Base-by-base conservation (phyloP, 2,329 filamentous ascomycete genomes). In the Penicillium vulpinum region DNA sequence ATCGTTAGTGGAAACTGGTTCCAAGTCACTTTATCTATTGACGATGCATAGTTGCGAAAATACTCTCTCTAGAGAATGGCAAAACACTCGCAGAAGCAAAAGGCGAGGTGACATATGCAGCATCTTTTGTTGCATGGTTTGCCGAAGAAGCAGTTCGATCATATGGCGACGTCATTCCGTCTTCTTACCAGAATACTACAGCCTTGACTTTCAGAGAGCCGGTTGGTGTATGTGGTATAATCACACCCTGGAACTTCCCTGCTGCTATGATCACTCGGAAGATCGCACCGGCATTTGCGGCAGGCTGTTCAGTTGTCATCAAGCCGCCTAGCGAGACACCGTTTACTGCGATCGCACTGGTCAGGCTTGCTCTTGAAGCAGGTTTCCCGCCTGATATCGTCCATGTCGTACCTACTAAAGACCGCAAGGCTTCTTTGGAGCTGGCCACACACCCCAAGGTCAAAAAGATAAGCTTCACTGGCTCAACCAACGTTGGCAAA, bases 221-320 rank as follows among this genome's bases (percentile, higher is more conserved):
- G 0, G 84, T 95, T 15, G 91, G 91, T 56, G 91, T 95, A 9
- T 90, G 88, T 68, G 91, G 88, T 2, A 77, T 94, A 51, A 92
- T 95, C 61, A 93, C 90, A 10, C 91, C 91, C 73, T 94, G 91
- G 91, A 95, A 95, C 76, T 95, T 95, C 69, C 88, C 88, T 16
- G 85, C 86, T 2, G 88, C 88, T 43, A 91, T 91, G 88, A 86
- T 90, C 63, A 69, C 71, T 4, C 59, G 71, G 1, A 75, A 75
- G 53, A 59, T 69, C 13, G 72, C 63, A 15, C 64, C 72, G 11
- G 74, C 75, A 0, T 56, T 77, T 5, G 74, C 73, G 0, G 73
- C 73, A 0, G 75, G 75, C 1, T 75, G 71, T 50, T 71, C 73
- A 0, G 67, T 71, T 2, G 70, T 78, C 1, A 61, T 71, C 46